Base-by-base conservation (phyloP, 352 stramenopile species). In the Elongisporangium anandrum region DNA sequence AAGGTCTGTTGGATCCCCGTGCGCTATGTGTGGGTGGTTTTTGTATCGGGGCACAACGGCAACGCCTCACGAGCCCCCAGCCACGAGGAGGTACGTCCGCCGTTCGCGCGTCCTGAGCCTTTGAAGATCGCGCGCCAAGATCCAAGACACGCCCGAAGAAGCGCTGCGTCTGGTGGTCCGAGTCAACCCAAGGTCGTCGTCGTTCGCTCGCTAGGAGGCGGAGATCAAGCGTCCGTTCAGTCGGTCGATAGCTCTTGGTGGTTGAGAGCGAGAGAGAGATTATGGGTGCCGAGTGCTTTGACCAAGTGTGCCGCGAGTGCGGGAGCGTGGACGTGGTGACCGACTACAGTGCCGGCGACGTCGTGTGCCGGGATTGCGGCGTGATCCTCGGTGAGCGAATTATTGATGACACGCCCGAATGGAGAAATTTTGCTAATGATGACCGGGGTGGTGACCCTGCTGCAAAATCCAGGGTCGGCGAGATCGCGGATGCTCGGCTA, bases 351-450 rank as follows among this genome's bases (percentile, higher is more conserved):
- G 84, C 84, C 29, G 84, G 84, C 41, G 84, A 94, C 66, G 81
- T 94, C 62, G 81, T 94, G 63, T 94, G 84, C 69, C 79, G 84
- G 59, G 67, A 68, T 50, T 94, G 84, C 75, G 84, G 84, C 61
- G 85, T 94, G 70, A 84, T 94, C 71, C 78, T 94, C 68, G 81
- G 80, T 86, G 84, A 94, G 79, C 76, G 81, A 69, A 89, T 94
- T 65, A 85, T 94, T 74, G 84, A 94, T 84, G 84, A 94, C 77
- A 86, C 84, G 57, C 79, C 84, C 65, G 84, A 94, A 76, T 94
- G 84, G 84, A 75, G 79, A 63, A 94, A 74, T 55, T 94, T 90
- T 90, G 80, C 80, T 81, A 91, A 94, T 70, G 84, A 94, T 79
- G 84, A 94, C 64, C 82, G 82, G 65, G 79, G 81, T 68, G 84